A percentile compares a stretch with the other conserved stretches of the same genome.
These are phyloP conservation scores for Ophiocytium majus DNA, from an alignment of 352 stramenopile species.

Conservation along the genomic window DNA sequence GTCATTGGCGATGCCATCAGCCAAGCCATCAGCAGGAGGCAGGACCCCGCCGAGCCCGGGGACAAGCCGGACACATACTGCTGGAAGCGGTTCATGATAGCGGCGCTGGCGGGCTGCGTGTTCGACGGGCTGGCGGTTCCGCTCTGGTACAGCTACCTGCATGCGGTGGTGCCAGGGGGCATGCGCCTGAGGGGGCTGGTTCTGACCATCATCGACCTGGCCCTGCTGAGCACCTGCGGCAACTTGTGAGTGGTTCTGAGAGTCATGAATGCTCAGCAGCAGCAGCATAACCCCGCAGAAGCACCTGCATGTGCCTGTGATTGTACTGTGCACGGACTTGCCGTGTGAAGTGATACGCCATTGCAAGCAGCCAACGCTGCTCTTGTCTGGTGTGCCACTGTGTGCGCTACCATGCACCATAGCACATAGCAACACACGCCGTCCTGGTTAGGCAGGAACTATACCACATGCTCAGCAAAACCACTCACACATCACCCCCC, in stretches of 20 bases:
- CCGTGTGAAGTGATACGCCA: background rate
- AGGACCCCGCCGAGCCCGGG: background rate
- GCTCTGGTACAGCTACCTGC: background rate
- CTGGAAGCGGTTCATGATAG: conserved; percentile 15
- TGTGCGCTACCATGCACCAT: background rate
- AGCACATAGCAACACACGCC: background rate
- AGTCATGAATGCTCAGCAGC: no score
- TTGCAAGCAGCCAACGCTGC: background rate
- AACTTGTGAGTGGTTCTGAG: background rate
- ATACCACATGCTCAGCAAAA: background rate
- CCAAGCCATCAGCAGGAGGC: background rate
- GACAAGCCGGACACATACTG: background rate
- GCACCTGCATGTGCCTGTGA: no score
- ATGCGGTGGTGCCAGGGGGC: background rate
- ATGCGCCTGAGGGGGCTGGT: background rate
- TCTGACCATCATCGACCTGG: background rate
- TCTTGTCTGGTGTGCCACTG: background rate
- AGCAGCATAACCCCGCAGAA: no score
- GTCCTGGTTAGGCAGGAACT: background rate
- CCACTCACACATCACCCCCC: background rate
- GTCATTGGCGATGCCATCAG: background rate
- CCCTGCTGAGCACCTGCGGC: conserved; percentile 8
- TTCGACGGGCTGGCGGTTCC: conserved; percentile 7
- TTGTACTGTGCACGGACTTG: background rate
- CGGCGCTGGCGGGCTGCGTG: background rate